Conservation (phyloP, 495 filamentous ascomycete genomes). For the Aspergillus bridgeri region DNA sequence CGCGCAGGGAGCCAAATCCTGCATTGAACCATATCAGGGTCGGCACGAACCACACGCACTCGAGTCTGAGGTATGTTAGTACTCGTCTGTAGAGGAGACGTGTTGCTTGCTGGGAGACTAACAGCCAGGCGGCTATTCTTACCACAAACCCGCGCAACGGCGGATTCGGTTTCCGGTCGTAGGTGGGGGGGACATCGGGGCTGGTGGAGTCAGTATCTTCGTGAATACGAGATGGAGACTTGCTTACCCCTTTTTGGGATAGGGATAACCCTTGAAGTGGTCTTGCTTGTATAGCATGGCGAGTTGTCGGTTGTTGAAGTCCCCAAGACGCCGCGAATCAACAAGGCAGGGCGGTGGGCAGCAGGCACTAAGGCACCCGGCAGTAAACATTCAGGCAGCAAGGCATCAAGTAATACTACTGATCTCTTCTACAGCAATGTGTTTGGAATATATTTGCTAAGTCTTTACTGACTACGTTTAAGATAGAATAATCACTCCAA, state of each 20-base stretch:
- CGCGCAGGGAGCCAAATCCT: constrained; percentile 55
- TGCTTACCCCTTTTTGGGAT: constrained; percentile 4
- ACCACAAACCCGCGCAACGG: constrained; percentile 36
- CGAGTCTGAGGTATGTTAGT: constrained; percentile 11
- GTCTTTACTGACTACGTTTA: no score
- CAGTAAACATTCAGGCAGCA: no score
- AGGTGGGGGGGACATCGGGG: constrained; percentile 26
- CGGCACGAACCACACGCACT: constrained; percentile 32
- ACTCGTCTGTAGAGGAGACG: not conserved
- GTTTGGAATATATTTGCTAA: no score
- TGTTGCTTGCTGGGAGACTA: constrained; percentile 8
- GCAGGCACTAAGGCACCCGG: no score
- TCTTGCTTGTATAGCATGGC: not conserved
- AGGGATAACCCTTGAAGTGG: constrained; percentile 9
- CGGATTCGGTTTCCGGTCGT: constrained; percentile 32
- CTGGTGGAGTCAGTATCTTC: not conserved
- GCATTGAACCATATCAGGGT: constrained; percentile 61
- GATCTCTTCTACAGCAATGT: no score
- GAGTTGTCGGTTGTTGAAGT: not conserved
- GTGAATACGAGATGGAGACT: not conserved
- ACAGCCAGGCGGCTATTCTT: constrained; percentile 31
- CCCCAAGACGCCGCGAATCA: not conserved
- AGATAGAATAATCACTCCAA: no score
- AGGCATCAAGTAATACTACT: no score
- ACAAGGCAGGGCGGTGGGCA: not conserved